A percentile compares a stretch with the other conserved stretches of the same genome.
Conservation (phyloP, 2,329 filamentous ascomycete species). For the Fusarium algeriense region DNA sequence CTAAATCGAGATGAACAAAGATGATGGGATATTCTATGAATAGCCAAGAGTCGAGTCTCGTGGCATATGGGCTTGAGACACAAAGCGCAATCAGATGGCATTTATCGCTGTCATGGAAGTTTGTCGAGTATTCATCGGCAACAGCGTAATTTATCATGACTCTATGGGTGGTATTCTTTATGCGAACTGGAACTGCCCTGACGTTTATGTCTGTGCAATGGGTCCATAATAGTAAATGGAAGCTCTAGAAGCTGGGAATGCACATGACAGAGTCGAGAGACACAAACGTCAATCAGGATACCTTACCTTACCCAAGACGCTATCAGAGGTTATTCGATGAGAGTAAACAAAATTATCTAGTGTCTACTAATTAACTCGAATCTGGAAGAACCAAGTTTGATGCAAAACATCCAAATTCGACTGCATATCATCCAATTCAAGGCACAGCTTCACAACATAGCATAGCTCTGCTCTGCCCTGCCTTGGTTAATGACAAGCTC, state of each 20-base stretch:
- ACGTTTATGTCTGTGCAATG: constrained; percentile 43
- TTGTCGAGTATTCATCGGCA: constrained; percentile 2
- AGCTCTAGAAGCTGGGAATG: constrained; percentile 35
- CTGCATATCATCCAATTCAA: constrained; percentile 42
- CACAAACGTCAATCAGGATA: not conserved
- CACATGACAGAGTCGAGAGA: constrained; percentile 13
- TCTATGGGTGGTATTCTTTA: constrained; percentile 37
- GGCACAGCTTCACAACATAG: constrained; percentile 37
- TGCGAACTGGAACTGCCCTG: constrained; percentile 38
- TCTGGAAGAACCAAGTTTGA: constrained; percentile 33
- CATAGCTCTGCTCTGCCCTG: constrained; percentile 19
- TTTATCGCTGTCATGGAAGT: constrained; percentile 2
- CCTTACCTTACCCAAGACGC: constrained; percentile 1
- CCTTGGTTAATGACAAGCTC: constrained; percentile 16
- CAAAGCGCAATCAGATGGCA: not conserved
- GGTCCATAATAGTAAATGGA: constrained; percentile 22
- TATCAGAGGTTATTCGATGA: not conserved
- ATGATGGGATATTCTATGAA: constrained; percentile 10
- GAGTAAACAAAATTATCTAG: constrained; percentile 15
- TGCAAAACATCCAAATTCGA: constrained; percentile 41
- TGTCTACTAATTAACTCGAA: not conserved
- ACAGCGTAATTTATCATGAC: constrained; percentile 19
- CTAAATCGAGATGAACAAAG: constrained; percentile 34
- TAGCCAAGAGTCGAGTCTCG: constrained; percentile 2
- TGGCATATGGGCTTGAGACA: constrained; percentile 19